A percentile compares a stretch with the other conserved stretches of the same genome.
Conservation (phyloP, 163 green algal genomes). For the Trebouxia gelatinosa region DNA sequence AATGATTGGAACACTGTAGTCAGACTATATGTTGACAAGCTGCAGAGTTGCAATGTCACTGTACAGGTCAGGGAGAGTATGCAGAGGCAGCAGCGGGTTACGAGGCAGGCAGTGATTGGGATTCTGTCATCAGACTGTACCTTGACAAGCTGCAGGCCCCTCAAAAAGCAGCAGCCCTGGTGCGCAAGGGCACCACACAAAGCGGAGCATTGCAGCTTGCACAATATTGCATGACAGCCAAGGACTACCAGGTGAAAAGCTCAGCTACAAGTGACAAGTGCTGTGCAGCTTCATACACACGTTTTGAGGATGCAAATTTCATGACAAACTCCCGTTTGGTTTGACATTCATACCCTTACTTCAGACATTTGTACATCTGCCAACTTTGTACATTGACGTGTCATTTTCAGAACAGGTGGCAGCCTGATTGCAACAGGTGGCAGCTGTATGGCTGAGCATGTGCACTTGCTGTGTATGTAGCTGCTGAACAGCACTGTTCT, state of each 20-base stretch:
- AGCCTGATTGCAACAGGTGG: too few relatives aligned
- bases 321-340: too few relatives aligned
- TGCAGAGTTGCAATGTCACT: not conserved
- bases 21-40: conserved; percentile 62
- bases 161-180: conserved; percentile 62
- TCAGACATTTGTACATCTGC: too few relatives aligned
- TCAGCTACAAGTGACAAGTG: too few relatives aligned
- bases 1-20: conserved; percentile 62
- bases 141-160: conserved; percentile 63
- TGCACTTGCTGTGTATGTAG: too few relatives aligned
- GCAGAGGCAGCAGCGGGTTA: conserved; percentile 64
- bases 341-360: too few relatives aligned
- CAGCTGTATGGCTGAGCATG: too few relatives aligned
- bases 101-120: conserved; percentile 64
- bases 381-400: too few relatives aligned
- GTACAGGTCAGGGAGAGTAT: conserved; percentile 36
- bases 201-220: conserved; percentile 52
- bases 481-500: too few relatives aligned
- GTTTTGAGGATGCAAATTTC: too few relatives aligned
- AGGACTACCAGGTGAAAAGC: conserved; percentile 55
- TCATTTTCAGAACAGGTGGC: too few relatives aligned
- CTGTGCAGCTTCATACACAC: too few relatives aligned
- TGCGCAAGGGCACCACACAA: conserved; percentile 56
- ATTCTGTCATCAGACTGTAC: conserved; percentile 61
- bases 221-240: conserved; percentile 52